A percentile compares a stretch with the other conserved stretches of the same genome.
phyloP scores from a whole-genome alignment of 306 rosid species.

The Acacia confusa region DNA sequence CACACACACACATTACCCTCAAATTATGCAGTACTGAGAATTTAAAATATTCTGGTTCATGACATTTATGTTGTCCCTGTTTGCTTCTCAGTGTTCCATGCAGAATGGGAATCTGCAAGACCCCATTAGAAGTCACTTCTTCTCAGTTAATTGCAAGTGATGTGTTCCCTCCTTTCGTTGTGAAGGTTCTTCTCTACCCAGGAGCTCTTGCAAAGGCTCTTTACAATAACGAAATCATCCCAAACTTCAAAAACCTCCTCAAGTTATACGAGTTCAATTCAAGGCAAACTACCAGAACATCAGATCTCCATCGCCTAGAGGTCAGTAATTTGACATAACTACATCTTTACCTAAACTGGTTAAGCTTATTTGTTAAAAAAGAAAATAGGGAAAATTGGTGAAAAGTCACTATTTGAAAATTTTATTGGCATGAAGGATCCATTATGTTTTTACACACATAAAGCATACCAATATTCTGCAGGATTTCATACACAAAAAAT shows the following conservation, averaged over 20 bases:
- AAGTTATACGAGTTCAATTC: constrained; percentile 40
- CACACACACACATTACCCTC: not conserved
- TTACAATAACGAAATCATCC: constrained; percentile 35
- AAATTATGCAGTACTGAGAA: constrained; percentile 1
- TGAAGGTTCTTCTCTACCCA: constrained; percentile 72
- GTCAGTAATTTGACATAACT: constrained; percentile 33
- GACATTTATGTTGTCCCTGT: not conserved
- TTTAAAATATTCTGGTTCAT: not conserved
- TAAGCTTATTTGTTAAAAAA: not conserved
- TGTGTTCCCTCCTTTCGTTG: constrained; percentile 47
- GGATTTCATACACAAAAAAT: too few relatives aligned
- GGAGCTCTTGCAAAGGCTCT: constrained; percentile 67
- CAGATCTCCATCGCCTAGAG: constrained; percentile 81
- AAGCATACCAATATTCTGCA: too few relatives aligned
- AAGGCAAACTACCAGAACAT: constrained; percentile 33
- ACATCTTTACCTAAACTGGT: not conserved
- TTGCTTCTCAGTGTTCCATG: constrained; percentile 60
- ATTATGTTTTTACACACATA: too few relatives aligned
- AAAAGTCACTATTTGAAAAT: not conserved
- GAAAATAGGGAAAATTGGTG: not conserved
- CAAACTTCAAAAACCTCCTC: constrained; percentile 44
- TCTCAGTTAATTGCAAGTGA: constrained; percentile 68
- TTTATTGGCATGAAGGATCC: too few relatives aligned
- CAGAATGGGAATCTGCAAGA: constrained; percentile 56
- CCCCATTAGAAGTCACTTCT: constrained; percentile 75